Evolutionary conservation across 2,329 filamentous ascomycete species (phyloP).

Genomic region (Aspergillus pseudotamarii): DNA sequence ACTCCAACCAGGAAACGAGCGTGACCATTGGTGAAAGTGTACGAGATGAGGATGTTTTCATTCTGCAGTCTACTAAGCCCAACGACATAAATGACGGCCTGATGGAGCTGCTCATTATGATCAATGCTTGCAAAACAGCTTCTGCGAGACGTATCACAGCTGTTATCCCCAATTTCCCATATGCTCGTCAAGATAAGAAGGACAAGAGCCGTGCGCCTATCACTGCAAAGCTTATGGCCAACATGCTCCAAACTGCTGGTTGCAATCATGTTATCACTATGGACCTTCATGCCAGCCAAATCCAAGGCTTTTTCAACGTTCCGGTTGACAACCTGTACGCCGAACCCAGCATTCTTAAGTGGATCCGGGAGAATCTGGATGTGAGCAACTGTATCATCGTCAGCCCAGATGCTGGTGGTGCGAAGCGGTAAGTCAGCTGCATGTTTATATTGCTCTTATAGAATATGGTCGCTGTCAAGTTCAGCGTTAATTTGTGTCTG

Average conservation of each 20-base stretch:
- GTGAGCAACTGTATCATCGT: constrained; percentile 89
- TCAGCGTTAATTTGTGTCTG: constrained; percentile 5
- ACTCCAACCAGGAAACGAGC: constrained; percentile 63
- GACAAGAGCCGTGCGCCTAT: constrained; percentile 95
- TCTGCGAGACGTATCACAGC: constrained; percentile 90
- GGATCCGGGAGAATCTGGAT: constrained; percentile 84
- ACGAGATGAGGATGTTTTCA: constrained; percentile 96
- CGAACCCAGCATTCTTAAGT: constrained; percentile 86
- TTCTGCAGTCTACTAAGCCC: constrained; percentile 90
- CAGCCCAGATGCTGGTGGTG: constrained; percentile 90
- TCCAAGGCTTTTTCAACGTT: constrained; percentile 93
- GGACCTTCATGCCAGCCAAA: constrained; percentile 92
- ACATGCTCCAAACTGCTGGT: constrained; percentile 94
- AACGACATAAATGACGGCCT: constrained; percentile 97
- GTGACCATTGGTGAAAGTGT: constrained; percentile 96
- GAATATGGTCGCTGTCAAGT: neutral
- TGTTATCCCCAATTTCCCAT: constrained; percentile 94
- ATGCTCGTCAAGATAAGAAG: constrained; percentile 97
- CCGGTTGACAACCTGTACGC: constrained; percentile 84
- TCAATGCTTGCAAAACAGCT: constrained; percentile 87
- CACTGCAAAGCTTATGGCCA: constrained; percentile 91
- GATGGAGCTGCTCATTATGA: constrained; percentile 98
- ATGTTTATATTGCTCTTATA: neutral
- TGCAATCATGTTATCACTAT: constrained; percentile 95
- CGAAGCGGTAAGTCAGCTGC: constrained; percentile 67